phyloP scores from a whole-genome alignment of 2,329 filamentous ascomycete species.

The Talaromyces atroroseus region DNA sequence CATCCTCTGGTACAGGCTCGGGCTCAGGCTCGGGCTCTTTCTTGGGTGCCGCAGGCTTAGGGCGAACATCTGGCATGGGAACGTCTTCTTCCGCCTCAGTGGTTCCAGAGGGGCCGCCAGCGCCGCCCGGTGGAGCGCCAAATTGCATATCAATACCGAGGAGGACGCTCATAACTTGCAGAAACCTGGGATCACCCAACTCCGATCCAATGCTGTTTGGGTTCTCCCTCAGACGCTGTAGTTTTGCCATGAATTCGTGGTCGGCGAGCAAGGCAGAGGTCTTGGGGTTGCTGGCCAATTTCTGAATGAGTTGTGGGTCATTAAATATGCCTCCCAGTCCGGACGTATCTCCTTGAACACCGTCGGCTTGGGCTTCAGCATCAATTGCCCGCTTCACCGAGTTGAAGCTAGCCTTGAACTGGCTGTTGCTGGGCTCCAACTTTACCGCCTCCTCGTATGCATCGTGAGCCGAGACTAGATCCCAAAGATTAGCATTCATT shows the following conservation, averaged over 20 bases:
- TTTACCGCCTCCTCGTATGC: slow-evolving; percentile 94
- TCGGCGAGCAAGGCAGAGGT: slow-evolving; percentile 77
- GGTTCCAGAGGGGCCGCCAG: slow-evolving; percentile 36
- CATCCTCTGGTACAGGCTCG: slow-evolving; percentile 64
- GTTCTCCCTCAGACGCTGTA: slow-evolving; percentile 75
- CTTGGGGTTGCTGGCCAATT: slow-evolving; percentile 92
- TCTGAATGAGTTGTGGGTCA: slow-evolving; percentile 82
- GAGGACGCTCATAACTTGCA: slow-evolving; percentile 88
- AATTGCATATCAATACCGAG: slow-evolving; percentile 91
- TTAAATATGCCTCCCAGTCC: slow-evolving; percentile 91
- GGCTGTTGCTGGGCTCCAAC: slow-evolving; percentile 83
- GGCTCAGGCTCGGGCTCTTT: slow-evolving; percentile 57
- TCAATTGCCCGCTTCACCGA: slow-evolving; percentile 86
- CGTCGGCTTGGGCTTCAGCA: slow-evolving; percentile 61
- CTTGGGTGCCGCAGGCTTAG: slow-evolving; percentile 45
- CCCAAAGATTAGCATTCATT: slow-evolving; percentile 17
- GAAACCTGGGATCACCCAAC: slow-evolving; percentile 83
- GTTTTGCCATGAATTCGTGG: slow-evolving; percentile 80
- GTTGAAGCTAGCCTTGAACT: slow-evolving; percentile 81
- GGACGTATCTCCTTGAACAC: slow-evolving; percentile 57
- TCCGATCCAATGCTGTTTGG: slow-evolving; percentile 72
- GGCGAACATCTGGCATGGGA: slow-evolving; percentile 67
- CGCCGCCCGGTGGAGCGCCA: slow-evolving; percentile 45
- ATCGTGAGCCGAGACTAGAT: slow-evolving; percentile 70
- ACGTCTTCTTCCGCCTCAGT: slow-evolving; percentile 64